phyloP scores from a whole-genome alignment of 1,284 basidiomycete genomes.

The Rhodotorula sp. region DNA sequence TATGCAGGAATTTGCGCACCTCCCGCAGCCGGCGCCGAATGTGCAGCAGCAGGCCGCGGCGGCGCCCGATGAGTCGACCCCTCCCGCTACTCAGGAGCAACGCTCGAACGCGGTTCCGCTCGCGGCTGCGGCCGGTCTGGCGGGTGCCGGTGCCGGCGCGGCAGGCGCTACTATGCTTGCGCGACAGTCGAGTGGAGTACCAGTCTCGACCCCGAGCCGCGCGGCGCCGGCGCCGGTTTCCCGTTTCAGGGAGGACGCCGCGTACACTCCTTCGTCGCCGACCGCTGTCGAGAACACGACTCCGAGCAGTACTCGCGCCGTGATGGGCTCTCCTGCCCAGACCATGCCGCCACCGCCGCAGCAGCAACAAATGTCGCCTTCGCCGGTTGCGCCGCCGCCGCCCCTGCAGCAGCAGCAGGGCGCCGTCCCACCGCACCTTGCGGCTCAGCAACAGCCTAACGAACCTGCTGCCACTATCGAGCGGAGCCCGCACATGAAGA shows the following conservation, averaged over 20 bases:
- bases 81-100: neutral
- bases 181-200: neutral
- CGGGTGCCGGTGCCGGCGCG: slow-evolving; percentile 9
- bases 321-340: slow-evolving; percentile 6
- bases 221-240: slow-evolving; percentile 14
- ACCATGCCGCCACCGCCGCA: neutral
- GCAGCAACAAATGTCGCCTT: neutral
- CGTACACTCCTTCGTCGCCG: neutral
- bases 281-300: neutral
- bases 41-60: neutral
- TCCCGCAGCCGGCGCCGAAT: slow-evolving; percentile 11
- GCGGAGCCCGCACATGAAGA: slow-evolving; percentile 34
- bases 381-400: neutral
- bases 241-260: slow-evolving; percentile 16
- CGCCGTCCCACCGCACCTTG: neutral
- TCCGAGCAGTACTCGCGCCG: slow-evolving; percentile 10
- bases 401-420: neutral
- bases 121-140: neutral
- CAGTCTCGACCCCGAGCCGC: neutral
- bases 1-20: slow-evolving; percentile 34
- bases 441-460: neutral
- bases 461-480: slow-evolving; percentile 8
- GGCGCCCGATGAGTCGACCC: neutral
- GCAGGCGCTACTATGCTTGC: neutral
- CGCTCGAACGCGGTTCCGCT: neutral